Base-by-base conservation (phyloP, 441 rosid species). In the Populus hybrid region DNA sequence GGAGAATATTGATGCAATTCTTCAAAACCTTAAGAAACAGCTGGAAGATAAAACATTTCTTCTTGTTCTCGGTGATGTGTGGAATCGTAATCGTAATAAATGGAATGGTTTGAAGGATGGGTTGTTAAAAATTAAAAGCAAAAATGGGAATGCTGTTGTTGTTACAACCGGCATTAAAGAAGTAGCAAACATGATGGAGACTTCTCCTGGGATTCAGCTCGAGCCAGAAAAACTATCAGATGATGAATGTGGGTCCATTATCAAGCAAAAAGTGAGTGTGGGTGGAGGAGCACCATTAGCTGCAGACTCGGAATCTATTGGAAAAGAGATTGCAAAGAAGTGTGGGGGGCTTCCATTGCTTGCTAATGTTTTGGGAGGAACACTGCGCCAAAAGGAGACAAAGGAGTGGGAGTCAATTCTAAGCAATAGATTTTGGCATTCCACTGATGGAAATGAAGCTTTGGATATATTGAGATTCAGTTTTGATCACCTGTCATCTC, bases 31-130 rank as follows among this genome's bases (percentile, higher is more conserved):
- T 46, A 23, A 28, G 2, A 12, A 46, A 9, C 46, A 66, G 11
- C 40, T 85, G 50, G 63, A 35, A 12, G 64, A 53, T 6, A 76
- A 80, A 24, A 78, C 34, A 12, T 82, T 59, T 21, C 69, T 85
- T 59, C 81, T 82, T 5, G 79, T 76, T 11, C 84, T 85, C 2
- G 85, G 82, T 75, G 83, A 85, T 76, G 83, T 82, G 10, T 85
- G 85, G 84, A 68, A 78, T 14, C 71, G 59, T 6, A 65, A 80
- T 3, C 10, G 5, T 7, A 21, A 18, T 2, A 67, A 26, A 0
- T 80, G 86, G 82, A 59, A 38, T 1, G 14, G 23, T 9, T 61
- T 84, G 23, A 59, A 12, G 67, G 26, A 26, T 21, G 18, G 64
- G 26, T 78, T 84, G 79, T 9, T 16, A 21, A 75, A 18, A 32